phyloP scores from a whole-genome alignment of 2,329 filamentous ascomycete species.

The Arthrobotrys iridis region DNA sequence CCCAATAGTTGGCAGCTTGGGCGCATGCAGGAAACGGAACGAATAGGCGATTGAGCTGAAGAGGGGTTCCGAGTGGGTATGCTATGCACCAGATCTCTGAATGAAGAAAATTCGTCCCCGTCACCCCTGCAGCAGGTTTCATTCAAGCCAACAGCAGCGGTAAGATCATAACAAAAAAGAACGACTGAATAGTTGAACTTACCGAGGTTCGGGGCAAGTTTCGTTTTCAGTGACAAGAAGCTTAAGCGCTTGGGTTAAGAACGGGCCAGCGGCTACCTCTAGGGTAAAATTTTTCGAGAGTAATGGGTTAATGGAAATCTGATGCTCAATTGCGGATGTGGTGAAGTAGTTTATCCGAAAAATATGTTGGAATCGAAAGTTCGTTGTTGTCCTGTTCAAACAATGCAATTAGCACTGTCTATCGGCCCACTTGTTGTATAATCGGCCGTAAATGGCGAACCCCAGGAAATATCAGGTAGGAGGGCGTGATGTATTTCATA shows the following conservation, averaged over 20 bases:
- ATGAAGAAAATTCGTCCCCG: conserved; percentile 12
- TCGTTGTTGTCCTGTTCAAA: conserved; percentile 4
- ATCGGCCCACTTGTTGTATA: neutral
- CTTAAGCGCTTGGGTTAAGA: conserved; percentile 20
- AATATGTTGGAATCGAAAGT: too few species aligned
- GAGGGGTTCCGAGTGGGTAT: conserved; percentile 22
- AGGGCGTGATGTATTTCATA: neutral
- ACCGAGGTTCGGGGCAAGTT: conserved; percentile 40
- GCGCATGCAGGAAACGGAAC: conserved; percentile 53
- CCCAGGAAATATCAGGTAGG: neutral
- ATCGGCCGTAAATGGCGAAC: neutral
- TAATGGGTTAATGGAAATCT: neutral
- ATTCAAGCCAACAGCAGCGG: conserved; percentile 45
- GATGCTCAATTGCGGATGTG: neutral
- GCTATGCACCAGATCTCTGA: conserved; percentile 46
- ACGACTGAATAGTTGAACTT: conserved; percentile 34
- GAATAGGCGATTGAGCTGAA: conserved; percentile 51
- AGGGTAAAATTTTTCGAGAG: neutral
- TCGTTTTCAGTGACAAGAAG: conserved; percentile 20
- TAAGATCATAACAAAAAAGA: conserved; percentile 40
- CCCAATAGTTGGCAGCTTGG: conserved; percentile 43
- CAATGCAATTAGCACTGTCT: neutral
- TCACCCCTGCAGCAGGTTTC: conserved; percentile 49
- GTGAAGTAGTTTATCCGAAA: neutral
- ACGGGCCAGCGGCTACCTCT: conserved; percentile 15